phyloP scores from a whole-genome alignment of 805 yeast species.

The Kodamaea hsintzibuensis region DNA sequence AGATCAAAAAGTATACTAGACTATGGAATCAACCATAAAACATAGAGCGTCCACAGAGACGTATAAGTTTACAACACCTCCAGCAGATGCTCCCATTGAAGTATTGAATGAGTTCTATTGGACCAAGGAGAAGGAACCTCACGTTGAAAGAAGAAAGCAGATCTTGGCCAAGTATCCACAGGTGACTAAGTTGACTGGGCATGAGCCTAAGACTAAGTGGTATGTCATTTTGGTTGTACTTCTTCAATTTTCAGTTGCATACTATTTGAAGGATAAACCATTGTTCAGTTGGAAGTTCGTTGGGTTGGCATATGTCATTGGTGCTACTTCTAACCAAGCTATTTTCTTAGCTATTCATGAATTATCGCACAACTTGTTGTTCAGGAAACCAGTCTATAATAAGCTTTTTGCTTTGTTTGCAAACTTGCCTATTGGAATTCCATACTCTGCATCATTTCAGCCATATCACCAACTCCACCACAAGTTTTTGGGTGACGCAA shows the following conservation, averaged over 20 bases:
- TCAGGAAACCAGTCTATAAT: constrained; percentile 75
- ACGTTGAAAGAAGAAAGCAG: constrained; percentile 66
- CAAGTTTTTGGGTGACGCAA: constrained; percentile 83
- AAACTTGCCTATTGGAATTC: constrained; percentile 86
- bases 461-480: constrained; percentile 93
- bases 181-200: constrained; percentile 77
- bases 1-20: not conserved
- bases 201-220: constrained; percentile 84
- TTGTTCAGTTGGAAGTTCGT: constrained; percentile 57
- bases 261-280: constrained; percentile 54
- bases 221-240: constrained; percentile 63
- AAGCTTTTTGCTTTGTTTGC: constrained; percentile 74
- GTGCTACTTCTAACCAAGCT: constrained; percentile 86
- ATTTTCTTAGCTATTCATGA: constrained; percentile 87
- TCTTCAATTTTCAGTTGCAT: constrained; percentile 69
- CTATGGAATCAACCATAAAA: constrained; percentile 3
- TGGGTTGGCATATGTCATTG: constrained; percentile 69
- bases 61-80: constrained; percentile 35
- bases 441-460: constrained; percentile 83
- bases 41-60: constrained; percentile 30
- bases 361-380: constrained; percentile 79
- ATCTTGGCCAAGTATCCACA: constrained; percentile 78
- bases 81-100: constrained; percentile 43
- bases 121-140: constrained; percentile 84
- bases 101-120: constrained; percentile 70